Percentiles rank a stretch among this genome's conserved stretches.
Evolutionary conservation across 768 basidiomycete species (phyloP).

Genomic region (Boletus insuetus): DNA sequence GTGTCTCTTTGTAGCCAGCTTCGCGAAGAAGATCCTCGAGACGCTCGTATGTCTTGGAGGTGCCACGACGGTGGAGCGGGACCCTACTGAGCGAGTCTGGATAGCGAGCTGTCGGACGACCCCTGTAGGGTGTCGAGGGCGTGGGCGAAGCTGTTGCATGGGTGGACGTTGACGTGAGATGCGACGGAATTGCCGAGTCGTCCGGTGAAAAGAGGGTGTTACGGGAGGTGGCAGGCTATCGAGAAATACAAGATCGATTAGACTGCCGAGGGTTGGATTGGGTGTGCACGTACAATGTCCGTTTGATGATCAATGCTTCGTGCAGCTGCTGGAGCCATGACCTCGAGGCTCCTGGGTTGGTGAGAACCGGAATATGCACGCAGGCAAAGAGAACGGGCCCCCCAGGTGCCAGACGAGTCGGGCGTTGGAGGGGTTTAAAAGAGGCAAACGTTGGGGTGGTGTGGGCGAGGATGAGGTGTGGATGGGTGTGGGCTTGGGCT

Average conservation of each 20-base stretch:
- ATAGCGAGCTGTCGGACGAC: conserved; percentile 47
- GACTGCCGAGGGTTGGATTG: not conserved
- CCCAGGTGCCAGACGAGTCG: not conserved
- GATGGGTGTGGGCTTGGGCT: conserved; percentile 1
- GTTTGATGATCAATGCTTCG: conserved; percentile 13
- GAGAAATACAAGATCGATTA: conserved; percentile 11
- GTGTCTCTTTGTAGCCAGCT: conserved; percentile 91
- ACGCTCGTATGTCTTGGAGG: conserved; percentile 75
- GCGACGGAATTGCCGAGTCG: conserved; percentile 5
- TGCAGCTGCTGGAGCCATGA: conserved; percentile 17
- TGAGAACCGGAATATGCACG: not conserved
- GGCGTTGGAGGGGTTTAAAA: not conserved
- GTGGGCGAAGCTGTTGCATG: conserved; percentile 16
- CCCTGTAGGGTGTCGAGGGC: conserved; percentile 42
- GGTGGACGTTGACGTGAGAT: conserved; percentile 8
- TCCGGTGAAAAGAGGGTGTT: conserved; percentile 5
- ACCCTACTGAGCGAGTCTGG: conserved; percentile 61
- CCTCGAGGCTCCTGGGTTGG: conserved; percentile 5
- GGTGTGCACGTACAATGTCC: conserved; percentile 15
- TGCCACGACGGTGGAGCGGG: conserved; percentile 75
- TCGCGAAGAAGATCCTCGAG: conserved; percentile 84
- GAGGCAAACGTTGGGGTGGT: too few species aligned
- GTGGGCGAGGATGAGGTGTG: too few species aligned
- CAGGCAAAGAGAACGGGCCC: not conserved
- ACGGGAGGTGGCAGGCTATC: conserved; percentile 10